Evolutionary conservation across 768 basidiomycete genomes (phyloP).

Genomic region (Mycena venus): DNA sequence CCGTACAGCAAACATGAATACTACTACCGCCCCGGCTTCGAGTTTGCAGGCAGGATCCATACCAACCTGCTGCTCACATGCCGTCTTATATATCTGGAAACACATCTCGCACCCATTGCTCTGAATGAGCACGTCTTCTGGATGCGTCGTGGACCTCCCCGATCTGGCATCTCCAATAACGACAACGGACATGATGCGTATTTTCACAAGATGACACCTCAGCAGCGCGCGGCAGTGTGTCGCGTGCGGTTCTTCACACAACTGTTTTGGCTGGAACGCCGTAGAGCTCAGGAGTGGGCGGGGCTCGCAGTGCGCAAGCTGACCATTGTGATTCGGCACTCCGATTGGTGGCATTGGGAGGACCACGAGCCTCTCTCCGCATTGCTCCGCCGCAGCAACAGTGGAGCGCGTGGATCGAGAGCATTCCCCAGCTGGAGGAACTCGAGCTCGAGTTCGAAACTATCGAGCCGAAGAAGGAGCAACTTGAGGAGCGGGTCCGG

Average conservation of each 20-base stretch:
- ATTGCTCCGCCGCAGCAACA: slow-evolving; percentile 10
- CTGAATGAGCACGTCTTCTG: slow-evolving; percentile 41
- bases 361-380: slow-evolving; percentile 14
- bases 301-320: slow-evolving; percentile 22
- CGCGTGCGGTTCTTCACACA: slow-evolving; percentile 38
- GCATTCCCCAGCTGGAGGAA: slow-evolving; percentile 28
- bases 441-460: slow-evolving; percentile 41
- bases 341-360: slow-evolving; percentile 45
- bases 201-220: slow-evolving; percentile 28
- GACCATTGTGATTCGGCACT: slow-evolving; percentile 35
- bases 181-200: slow-evolving; percentile 20
- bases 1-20: slow-evolving; percentile 30
- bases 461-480: slow-evolving; percentile 37
- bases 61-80: slow-evolving; percentile 38
- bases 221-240: slow-evolving; percentile 34
- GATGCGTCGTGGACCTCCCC: slow-evolving; percentile 23
- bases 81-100: slow-evolving; percentile 40
- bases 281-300: not conserved
- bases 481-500: slow-evolving; percentile 27
- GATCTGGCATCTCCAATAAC: not conserved
- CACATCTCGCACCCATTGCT: slow-evolving; percentile 31
- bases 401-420: slow-evolving; percentile 30
- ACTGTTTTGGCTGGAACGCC: slow-evolving; percentile 35
- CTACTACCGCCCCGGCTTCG: slow-evolving; percentile 39
- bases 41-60: slow-evolving; percentile 25